Percentiles rank a stretch among this genome's conserved stretches.
phyloP scores from a whole-genome alignment of 768 basidiomycete genomes.

The Pleurotus djamor region DNA sequence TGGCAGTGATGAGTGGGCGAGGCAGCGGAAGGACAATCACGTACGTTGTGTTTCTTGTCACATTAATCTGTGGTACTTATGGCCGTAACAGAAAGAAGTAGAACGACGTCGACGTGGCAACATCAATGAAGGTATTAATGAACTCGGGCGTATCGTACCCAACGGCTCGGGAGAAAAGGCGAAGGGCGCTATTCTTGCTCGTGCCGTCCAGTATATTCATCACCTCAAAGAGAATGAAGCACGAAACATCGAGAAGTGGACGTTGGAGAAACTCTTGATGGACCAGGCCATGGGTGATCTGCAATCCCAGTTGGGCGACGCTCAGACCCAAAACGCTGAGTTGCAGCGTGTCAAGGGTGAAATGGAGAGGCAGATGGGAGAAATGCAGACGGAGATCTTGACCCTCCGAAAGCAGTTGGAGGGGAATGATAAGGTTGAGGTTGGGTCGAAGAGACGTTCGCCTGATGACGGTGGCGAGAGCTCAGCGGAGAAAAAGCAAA shows the following conservation, averaged over 20 bases:
- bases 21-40: conserved; percentile 82
- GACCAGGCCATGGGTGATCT: conserved; percentile 90
- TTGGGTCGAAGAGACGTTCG: conserved; percentile 2
- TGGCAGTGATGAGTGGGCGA: conserved; percentile 77
- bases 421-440: background rate
- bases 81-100: conserved; percentile 85
- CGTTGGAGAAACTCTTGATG: conserved; percentile 87
- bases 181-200: conserved; percentile 85
- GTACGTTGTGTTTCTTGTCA: conserved; percentile 34
- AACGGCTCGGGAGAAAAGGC: conserved; percentile 85
- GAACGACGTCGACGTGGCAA: conserved; percentile 93
- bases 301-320: conserved; percentile 80
- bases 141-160: conserved; percentile 86
- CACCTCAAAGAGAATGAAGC: conserved; percentile 91
- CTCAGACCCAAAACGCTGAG: conserved; percentile 41
- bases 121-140: conserved; percentile 96
- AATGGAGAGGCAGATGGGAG: conserved; percentile 51
- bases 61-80: background rate
- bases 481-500: background rate
- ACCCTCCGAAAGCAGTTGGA: conserved; percentile 3
- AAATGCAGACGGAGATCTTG: conserved; percentile 62
- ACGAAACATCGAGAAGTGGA: conserved; percentile 92
- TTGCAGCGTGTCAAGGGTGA: conserved; percentile 78
- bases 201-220: conserved; percentile 90
- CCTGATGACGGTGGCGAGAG: background rate